Evolutionary conservation across 768 basidiomycete species (phyloP).

Genomic region (Auricularia sp.): DNA sequence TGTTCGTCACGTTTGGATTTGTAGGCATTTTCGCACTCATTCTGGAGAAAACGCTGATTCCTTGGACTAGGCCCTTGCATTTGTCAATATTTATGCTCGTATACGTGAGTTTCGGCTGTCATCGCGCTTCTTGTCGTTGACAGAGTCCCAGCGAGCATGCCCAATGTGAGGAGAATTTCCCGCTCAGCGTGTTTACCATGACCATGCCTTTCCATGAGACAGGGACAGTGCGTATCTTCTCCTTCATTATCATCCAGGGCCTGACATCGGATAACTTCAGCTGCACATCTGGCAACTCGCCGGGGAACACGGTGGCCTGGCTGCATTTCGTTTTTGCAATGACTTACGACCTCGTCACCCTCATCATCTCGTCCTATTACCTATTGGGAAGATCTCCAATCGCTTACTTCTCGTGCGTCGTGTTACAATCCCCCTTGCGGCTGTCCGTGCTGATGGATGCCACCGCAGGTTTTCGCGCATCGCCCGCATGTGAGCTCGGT

Average conservation of each 20-base stretch:
- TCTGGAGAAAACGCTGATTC: neutral
- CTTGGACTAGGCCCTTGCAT: neutral
- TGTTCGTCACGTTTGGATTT: slow-evolving; percentile 14
- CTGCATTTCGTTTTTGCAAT: slow-evolving; percentile 50
- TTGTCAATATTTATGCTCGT: slow-evolving; percentile 26
- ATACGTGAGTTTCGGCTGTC: slow-evolving; percentile 27
- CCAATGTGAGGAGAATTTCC: neutral
- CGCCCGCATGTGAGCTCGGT: neutral
- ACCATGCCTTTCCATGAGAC: neutral
- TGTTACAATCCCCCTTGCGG: neutral
- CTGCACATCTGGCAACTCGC: slow-evolving; percentile 36
- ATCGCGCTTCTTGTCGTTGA: neutral
- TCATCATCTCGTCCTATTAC: slow-evolving; percentile 40
- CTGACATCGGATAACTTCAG: slow-evolving; percentile 20
- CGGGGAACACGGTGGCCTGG: slow-evolving; percentile 36
- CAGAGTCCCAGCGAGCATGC: neutral
- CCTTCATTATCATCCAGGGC: neutral
- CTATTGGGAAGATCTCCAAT: slow-evolving; percentile 30
- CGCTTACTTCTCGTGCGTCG: slow-evolving; percentile 10
- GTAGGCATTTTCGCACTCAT: neutral
- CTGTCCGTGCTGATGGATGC: too few species aligned
- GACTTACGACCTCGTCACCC: slow-evolving; percentile 44
- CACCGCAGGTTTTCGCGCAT: neutral
- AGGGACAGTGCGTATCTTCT: neutral
- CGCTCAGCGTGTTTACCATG: neutral